Evolutionary conservation across 805 yeast species (phyloP), one percentile per base, ranked within the genome.

Genomic region (Candida vartiovaarae): DNA sequence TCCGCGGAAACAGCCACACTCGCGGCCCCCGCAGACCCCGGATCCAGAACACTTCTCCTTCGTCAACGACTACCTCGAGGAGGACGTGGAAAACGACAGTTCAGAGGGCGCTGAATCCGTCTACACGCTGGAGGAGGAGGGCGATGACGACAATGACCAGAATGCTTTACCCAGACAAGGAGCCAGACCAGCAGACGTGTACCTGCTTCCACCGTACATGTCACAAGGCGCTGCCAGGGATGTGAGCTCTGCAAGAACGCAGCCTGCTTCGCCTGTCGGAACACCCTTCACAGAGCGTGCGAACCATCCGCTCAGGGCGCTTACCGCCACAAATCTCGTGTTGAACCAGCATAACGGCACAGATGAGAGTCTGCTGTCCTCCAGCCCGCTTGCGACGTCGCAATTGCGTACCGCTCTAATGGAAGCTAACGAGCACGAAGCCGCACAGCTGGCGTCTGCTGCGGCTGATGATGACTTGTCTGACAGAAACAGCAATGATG

Each of bases 181-280:
- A 10, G 15, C 29, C n/a, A 28, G 37, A 8, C 23, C 11, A 29
- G 37, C 29, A 6, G 37, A 35, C 9, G 37, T 37, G 20, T 27
- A 37, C 41, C 24, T 38, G 26, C 4, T 38, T 8, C 41, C 41
- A 3, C 27, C 41, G 23, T 32, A 38, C 30, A 10, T 23, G 4
- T 37, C 40, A 25, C 15, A 26, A 5, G 26, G 25, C 8, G 38
- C 29, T 1, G 40, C 27, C 11, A 6, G 6, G 27, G 26, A 26
- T 23, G 24, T 24, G 23, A 15, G 37, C 30, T 42, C 50, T 4
- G 47, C 53, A n/a, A 30, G 36, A 32, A 42, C 50, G 6, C 36
- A 42, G 29, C 59, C 61, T 20, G 43, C 57, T 6, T 53, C 61
- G 0, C 62, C 61, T 1, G 56, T 54, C 6, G 44, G 51, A 2